Evolutionary conservation across 1,139 yeast genomes (phyloP).

Genomic region (Debaryomycetaceae sp.): DNA sequence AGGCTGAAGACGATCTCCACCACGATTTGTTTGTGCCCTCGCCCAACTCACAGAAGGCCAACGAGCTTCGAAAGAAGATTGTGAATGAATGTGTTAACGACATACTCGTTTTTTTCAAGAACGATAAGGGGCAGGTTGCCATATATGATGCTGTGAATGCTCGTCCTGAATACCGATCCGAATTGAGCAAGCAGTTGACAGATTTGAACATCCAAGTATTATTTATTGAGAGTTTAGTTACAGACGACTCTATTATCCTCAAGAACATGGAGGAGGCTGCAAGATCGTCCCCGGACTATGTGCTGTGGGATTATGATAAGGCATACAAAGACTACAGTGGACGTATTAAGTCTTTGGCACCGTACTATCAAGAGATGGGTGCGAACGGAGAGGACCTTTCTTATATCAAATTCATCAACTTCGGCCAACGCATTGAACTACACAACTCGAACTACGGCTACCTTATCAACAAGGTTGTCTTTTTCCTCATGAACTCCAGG

Average conservation of each 20-base stretch:
- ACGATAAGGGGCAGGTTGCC: slow-evolving; percentile 86
- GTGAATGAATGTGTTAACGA: slow-evolving; percentile 67
- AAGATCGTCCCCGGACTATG: slow-evolving; percentile 82
- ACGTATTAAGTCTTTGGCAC: slow-evolving; percentile 49
- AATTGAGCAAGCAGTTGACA: slow-evolving; percentile 52
- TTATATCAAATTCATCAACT: slow-evolving; percentile 81
- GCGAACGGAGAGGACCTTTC: slow-evolving; percentile 51
- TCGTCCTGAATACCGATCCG: slow-evolving; percentile 60
- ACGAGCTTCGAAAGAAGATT: slow-evolving; percentile 54
- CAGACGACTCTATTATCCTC: slow-evolving; percentile 65
- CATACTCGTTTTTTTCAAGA: slow-evolving; percentile 64
- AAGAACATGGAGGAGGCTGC: slow-evolving; percentile 81
- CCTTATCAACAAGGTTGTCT: slow-evolving; percentile 82
- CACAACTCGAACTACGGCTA: slow-evolving; percentile 85
- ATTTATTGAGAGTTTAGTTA: slow-evolving; percentile 84
- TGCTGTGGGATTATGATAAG: slow-evolving; percentile 60
- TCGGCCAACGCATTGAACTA: slow-evolving; percentile 82
- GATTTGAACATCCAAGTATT: slow-evolving; percentile 66
- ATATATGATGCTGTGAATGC: slow-evolving; percentile 96
- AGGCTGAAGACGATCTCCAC: slow-evolving; percentile 52
- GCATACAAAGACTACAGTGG: slow-evolving; percentile 62
- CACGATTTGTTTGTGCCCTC: slow-evolving; percentile 66
- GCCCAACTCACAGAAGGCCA: slow-evolving; percentile 54
- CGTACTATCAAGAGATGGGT: slow-evolving; percentile 52
- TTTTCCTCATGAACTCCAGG: slow-evolving; percentile 83